Percentiles rank a stretch among this genome's conserved stretches.
These are phyloP conservation scores for Thecaphora thlaspeos DNA, from an alignment of 1,284 basidiomycete species.

Conservation along the genomic window DNA sequence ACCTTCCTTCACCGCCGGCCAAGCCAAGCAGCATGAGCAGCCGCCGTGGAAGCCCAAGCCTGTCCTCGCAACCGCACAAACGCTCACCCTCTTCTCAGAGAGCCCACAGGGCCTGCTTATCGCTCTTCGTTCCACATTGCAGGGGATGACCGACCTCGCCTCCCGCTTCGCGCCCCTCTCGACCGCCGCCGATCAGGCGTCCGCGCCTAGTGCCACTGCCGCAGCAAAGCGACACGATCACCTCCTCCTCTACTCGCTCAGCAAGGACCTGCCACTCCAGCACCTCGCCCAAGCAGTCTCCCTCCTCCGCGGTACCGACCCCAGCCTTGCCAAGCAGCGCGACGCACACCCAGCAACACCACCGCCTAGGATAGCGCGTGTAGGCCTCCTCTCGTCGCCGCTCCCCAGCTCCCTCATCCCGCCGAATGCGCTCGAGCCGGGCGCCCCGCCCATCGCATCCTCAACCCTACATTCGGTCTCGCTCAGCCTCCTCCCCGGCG, in stretches of 20 bases:
- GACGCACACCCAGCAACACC: slow-evolving; percentile 8
- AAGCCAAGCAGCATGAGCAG: slow-evolving; percentile 10
- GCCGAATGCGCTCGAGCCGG: slow-evolving; percentile 17
- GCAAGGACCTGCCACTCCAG: slow-evolving; percentile 38
- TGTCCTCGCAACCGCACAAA: slow-evolving; percentile 39
- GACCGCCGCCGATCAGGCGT: background rate
- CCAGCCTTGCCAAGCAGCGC: background rate
- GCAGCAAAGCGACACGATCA: slow-evolving; percentile 25
- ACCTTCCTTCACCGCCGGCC: too few species aligned
- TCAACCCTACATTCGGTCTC: slow-evolving; percentile 34
- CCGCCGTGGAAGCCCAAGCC: slow-evolving; percentile 35
- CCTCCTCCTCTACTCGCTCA: slow-evolving; percentile 41
- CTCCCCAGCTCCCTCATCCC: slow-evolving; percentile 38
- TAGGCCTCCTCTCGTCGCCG: slow-evolving; percentile 35
- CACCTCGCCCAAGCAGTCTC: slow-evolving; percentile 33
- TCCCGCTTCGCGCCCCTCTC: slow-evolving; percentile 17
- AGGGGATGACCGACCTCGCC: slow-evolving; percentile 28
- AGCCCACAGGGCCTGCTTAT: slow-evolving; percentile 35
- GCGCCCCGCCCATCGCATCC: slow-evolving; percentile 18
- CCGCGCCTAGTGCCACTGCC: slow-evolving; percentile 2
- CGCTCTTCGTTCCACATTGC: slow-evolving; percentile 34
- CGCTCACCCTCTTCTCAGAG: slow-evolving; percentile 38
- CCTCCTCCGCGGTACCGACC: slow-evolving; percentile 22
- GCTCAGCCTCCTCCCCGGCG: slow-evolving; percentile 30
- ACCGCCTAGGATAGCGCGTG: slow-evolving; percentile 13